phyloP scores from a whole-genome alignment of 257 asterid genomes.

The Primulina huaijiensis region DNA sequence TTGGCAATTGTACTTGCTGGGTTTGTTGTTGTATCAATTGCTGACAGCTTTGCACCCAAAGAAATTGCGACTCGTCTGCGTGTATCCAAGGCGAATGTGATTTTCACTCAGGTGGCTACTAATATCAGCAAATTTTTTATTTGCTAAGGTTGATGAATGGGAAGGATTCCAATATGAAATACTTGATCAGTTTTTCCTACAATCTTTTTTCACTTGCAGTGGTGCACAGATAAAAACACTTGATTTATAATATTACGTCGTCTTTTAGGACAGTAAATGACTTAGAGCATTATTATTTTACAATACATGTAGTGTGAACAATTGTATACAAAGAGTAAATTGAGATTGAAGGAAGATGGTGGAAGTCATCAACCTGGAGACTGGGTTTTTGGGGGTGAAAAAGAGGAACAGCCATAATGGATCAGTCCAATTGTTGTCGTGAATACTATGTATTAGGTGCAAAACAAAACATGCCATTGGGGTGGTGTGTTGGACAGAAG shows the following conservation, averaged over 20 bases:
- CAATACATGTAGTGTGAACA: too few species aligned
- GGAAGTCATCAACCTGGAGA: background rate
- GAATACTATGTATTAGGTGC: background rate
- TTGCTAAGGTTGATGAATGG: slow-evolving; percentile 1
- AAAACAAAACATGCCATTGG: background rate
- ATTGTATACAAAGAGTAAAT: too few species aligned
- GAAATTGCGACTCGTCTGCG: slow-evolving; percentile 84
- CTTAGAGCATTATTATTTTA: background rate
- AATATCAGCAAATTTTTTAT: slow-evolving; percentile 1
- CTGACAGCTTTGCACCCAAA: slow-evolving; percentile 92
- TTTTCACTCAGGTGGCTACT: slow-evolving; percentile 76
- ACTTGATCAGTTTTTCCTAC: background rate
- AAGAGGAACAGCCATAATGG: background rate
- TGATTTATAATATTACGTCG: background rate
- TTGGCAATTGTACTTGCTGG: slow-evolving; percentile 85
- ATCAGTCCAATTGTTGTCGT: background rate
- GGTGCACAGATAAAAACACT: background rate
- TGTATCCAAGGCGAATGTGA: slow-evolving; percentile 68
- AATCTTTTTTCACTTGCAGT: background rate
- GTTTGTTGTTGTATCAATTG: slow-evolving; percentile 75
- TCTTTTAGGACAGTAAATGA: background rate
- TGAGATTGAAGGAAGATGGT: too few species aligned
- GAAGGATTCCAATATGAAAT: background rate
- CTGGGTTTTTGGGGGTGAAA: background rate
- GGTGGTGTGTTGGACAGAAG: background rate